These are phyloP conservation scores for Astraeus odoratus DNA, from an alignment of 768 basidiomycete genomes.

Conservation along the genomic window DNA sequence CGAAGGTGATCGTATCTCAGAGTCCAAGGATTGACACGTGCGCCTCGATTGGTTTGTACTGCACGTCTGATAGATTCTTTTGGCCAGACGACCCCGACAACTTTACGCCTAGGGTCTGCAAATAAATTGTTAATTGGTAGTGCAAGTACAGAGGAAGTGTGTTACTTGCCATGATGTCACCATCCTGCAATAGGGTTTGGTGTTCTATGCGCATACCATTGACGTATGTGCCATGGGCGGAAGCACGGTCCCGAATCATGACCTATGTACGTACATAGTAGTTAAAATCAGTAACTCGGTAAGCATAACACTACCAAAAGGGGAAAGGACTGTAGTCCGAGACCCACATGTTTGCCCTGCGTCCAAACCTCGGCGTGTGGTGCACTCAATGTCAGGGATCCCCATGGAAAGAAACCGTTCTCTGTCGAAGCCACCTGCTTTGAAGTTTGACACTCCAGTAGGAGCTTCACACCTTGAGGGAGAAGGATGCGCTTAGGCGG, in stretches of 20 bases:
- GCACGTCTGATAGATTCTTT: too few relatives aligned
- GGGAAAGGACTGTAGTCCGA: too few relatives aligned
- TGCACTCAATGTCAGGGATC: conserved; percentile 33
- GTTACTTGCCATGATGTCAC: conserved; percentile 41
- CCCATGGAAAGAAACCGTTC: conserved; percentile 39
- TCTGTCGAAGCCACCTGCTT: conserved; percentile 15
- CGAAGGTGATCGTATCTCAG: too few relatives aligned
- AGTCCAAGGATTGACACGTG: too few relatives aligned
- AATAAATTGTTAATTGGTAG: too few relatives aligned
- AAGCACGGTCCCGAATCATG: conserved; percentile 40
- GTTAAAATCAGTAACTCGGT: conserved; percentile 6
- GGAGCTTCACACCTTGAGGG: conserved; percentile 20
- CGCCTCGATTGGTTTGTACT: too few relatives aligned
- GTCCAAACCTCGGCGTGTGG: conserved; percentile 44
- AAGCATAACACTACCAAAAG: background rate
- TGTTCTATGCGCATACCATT: conserved; percentile 37
- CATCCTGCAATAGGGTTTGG: conserved; percentile 31
- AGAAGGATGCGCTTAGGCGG: conserved; percentile 32
- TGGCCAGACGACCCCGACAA: too few relatives aligned
- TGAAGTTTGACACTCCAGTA: conserved; percentile 28
- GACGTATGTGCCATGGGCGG: conserved; percentile 42
- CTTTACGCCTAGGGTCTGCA: too few relatives aligned
- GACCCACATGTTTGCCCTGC: conserved; percentile 34
- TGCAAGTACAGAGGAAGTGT: too few relatives aligned
- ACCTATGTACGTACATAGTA: too few relatives aligned